phyloP scores from a whole-genome alignment of 257 asterid species.

The Penstemon newberryi region DNA sequence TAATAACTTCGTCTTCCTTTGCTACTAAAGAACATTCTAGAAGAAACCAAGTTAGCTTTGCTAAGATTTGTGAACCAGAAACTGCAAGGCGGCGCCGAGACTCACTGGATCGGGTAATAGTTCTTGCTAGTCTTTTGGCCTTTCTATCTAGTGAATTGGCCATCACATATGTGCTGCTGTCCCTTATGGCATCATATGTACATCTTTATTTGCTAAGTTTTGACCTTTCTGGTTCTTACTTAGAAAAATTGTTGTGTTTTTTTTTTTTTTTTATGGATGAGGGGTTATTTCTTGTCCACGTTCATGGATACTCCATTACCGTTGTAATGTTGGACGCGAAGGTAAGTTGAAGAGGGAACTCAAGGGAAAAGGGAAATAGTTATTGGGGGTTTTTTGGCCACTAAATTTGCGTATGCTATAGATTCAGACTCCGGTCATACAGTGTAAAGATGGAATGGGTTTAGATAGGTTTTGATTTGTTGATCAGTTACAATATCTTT shows the following conservation, averaged over 20 bases:
- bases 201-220: constrained; percentile 19
- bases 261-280: not conserved
- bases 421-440: not conserved
- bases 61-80: constrained; percentile 65
- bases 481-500: not conserved
- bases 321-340: not conserved
- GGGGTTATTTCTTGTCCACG: constrained; percentile 18
- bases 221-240: not conserved
- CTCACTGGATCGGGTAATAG: constrained; percentile 72
- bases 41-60: constrained; percentile 45
- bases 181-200: constrained; percentile 4
- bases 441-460: constrained; percentile 1
- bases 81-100: constrained; percentile 79
- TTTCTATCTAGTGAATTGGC: constrained; percentile 10
- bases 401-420: constrained; percentile 3
- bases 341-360: constrained; percentile 11
- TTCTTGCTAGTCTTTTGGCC: constrained; percentile 25
- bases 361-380: constrained; percentile 2
- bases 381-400: constrained; percentile 17
- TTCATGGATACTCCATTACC: constrained; percentile 1
- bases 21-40: constrained; percentile 46
- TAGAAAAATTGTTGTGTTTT: not conserved
- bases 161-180: constrained; percentile 11
- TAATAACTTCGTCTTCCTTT: constrained; percentile 37
- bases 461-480: constrained; percentile 19